A percentile compares a stretch with the other conserved stretches of the same genome.
Conservation (phyloP, 257 asterid genomes). For the Solanum neorickii region DNA sequence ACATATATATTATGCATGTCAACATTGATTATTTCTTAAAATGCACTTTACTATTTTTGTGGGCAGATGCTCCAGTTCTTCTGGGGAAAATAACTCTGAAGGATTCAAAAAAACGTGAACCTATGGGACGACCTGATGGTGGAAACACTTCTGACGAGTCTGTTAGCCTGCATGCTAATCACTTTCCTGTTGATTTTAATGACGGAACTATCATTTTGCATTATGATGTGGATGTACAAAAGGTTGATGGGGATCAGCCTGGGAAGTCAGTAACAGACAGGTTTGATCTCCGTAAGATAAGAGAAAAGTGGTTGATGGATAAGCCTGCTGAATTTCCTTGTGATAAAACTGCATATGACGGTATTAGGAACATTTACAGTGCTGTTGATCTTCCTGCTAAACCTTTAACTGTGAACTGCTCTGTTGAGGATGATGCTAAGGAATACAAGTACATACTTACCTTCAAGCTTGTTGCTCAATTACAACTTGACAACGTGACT, state of each 20-base stretch:
- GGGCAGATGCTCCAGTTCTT: conserved; percentile 11
- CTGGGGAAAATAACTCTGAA: background rate
- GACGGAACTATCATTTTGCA: conserved; percentile 23
- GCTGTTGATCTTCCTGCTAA: conserved; percentile 30
- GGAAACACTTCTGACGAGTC: conserved; percentile 22
- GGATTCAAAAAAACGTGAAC: conserved; percentile 9
- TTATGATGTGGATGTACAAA: conserved; percentile 46
- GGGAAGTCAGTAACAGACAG: conserved; percentile 13
- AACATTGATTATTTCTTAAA: background rate
- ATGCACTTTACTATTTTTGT: background rate
- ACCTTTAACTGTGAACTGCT: conserved; percentile 16
- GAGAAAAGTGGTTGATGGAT: conserved; percentile 23
- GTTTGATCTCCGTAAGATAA: conserved; percentile 24
- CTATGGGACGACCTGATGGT: conserved; percentile 41
- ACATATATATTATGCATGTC: background rate
- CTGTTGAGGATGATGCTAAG: background rate
- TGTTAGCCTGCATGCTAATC: conserved; percentile 44
- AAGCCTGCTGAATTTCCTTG: conserved; percentile 21
- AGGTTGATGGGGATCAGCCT: conserved; percentile 4
- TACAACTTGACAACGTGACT: conserved; percentile 28
- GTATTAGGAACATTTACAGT: conserved; percentile 56
- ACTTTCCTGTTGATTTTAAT: conserved; percentile 35
- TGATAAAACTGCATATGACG: conserved; percentile 41
- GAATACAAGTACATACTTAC: background rate
- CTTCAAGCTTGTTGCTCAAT: conserved; percentile 26